Base-by-base conservation (phyloP, 1,139 yeast species). In the Saccharomyces hybrid region DNA sequence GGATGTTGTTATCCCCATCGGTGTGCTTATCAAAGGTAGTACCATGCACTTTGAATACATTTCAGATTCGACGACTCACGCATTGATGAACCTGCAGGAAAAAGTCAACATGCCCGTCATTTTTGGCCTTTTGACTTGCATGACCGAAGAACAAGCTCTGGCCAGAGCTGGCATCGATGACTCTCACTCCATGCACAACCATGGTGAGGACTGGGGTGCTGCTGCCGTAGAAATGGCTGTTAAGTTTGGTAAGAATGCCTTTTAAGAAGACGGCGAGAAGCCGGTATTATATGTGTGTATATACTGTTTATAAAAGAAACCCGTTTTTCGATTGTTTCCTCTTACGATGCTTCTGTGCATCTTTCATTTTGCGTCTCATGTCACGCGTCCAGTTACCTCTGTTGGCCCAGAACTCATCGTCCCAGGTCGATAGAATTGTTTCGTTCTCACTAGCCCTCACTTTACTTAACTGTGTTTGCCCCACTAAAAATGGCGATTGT, bases 41-140 rank as follows among this genome's bases (percentile, higher is more conserved):
- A 93, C 98, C 50, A 90, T 90, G 96, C 99, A 93, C 75, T 93
- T 93, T 68, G 99, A 93, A 73, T 93, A 91, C 75, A 93, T 93
- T 64, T 87, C 96, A 69, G 98, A 93, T 59, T 76, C 96, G 1
- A 90, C 87, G 32, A 84, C 97, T 13, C 83, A 85, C 62, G 95
- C 88, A 55, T 75, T 93, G 64, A 91, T 93, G 97, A 76, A 76
- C 59, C 74, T 89, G 64, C 96, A 89, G 71, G 83, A 84, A 59
- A 81, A 82, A 54, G 70, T 87, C 54, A 73, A 79, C 55, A 77
- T 81, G 55, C 99, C 99, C 4, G 88, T 93, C 48, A 88, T 93
- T 60, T 93, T 90, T 67, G 99, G 99, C 56, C 83, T 93, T 28
- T 80, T 93, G 67, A 93, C 98, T 34, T 91, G 97, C 71, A 73